These are phyloP conservation scores for Adansonia rubrostipa DNA, from an alignment of 441 rosid genomes.

Conservation along the genomic window DNA sequence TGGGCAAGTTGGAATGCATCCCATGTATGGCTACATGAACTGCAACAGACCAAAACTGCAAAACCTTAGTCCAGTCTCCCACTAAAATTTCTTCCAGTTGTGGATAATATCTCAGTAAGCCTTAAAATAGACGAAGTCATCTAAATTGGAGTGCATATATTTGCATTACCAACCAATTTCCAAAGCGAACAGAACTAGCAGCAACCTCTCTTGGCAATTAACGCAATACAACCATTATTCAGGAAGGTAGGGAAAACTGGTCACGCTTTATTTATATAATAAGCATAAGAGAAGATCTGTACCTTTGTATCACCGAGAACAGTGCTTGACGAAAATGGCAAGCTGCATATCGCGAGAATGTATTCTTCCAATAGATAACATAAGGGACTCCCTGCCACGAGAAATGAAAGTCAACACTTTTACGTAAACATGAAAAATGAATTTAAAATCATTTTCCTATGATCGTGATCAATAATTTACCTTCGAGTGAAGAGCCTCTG, in stretches of 20 bases:
- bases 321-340: conserved; percentile 89
- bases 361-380: conserved; percentile 80
- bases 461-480: conserved; percentile 39
- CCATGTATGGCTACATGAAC: conserved; percentile 88
- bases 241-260: not conserved
- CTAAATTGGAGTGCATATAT: not conserved
- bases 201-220: not conserved
- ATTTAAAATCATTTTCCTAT: not conserved
- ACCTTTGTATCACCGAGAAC: conserved; percentile 86
- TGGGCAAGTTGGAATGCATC: conserved; percentile 90
- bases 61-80: conserved; percentile 18
- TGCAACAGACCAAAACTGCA: conserved; percentile 42
- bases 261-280: not conserved
- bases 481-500: conserved; percentile 88
- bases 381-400: conserved; percentile 81
- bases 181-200: conserved; percentile 1
- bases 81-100: conserved; percentile 10
- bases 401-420: conserved; percentile 27
- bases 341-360: conserved; percentile 61
- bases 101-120: not conserved
- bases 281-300: conserved; percentile 16
- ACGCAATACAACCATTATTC: not conserved
- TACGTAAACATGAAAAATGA: not conserved
- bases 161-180: conserved; percentile 4
- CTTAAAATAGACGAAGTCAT: conserved; percentile 1